Conservation (phyloP, 176 grass and related monocot species). For the Aegilops bicornis region DNA sequence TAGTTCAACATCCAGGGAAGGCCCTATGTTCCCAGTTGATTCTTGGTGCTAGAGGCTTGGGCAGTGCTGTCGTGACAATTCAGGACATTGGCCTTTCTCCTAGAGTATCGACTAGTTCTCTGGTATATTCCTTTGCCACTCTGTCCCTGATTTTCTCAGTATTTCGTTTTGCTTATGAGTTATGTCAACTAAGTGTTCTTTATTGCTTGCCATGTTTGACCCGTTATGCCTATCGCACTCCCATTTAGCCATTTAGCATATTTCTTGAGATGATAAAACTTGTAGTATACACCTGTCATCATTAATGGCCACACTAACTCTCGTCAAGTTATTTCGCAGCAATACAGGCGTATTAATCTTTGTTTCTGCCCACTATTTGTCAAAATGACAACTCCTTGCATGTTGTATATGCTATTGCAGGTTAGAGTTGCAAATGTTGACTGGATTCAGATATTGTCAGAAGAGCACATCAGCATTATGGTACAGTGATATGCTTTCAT, state of each 20-base stretch:
- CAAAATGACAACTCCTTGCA: background rate
- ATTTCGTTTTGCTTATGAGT: background rate
- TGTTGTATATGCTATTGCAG: conserved; percentile 37
- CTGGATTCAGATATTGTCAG: conserved; percentile 84
- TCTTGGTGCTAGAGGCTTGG: conserved; percentile 77
- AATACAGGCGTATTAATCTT: conserved; percentile 3
- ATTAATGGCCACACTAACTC: background rate
- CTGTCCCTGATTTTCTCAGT: conserved; percentile 21
- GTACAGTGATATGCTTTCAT: conserved; percentile 43
- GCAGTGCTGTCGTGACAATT: conserved; percentile 63
- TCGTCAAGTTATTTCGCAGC: background rate
- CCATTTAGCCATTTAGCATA: conserved; percentile 15
- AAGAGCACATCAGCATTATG: conserved; percentile 85
- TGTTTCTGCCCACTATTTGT: background rate
- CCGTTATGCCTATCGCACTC: background rate
- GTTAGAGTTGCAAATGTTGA: conserved; percentile 87
- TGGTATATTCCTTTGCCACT: conserved; percentile 49
- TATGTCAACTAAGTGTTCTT: conserved; percentile 14
- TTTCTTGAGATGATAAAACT: conserved; percentile 20
- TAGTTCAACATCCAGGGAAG: conserved; percentile 65
- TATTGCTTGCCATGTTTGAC: conserved; percentile 24
- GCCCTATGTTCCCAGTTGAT: conserved; percentile 69
- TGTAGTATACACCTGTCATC: background rate
- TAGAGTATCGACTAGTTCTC: conserved; percentile 51
- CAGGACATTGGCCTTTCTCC: conserved; percentile 93